A percentile compares a stretch with the other conserved stretches of the same genome.
phyloP scores from a whole-genome alignment of 2,329 filamentous ascomycete genomes.

The Colletotrichum sp. region DNA sequence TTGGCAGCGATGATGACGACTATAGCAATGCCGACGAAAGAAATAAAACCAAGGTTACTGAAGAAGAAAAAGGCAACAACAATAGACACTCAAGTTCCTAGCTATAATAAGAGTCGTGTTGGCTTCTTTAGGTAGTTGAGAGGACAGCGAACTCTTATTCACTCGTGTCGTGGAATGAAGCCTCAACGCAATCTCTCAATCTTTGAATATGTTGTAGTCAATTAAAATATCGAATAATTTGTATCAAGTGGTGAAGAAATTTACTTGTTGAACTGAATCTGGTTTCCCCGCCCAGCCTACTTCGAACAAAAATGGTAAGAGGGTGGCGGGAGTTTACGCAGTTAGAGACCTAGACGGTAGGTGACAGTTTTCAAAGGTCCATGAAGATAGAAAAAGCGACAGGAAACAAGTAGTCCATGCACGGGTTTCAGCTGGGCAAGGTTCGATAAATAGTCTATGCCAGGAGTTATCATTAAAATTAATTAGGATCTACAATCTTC shows the following conservation, averaged over 20 bases:
- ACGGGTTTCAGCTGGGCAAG: not conserved
- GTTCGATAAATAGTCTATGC: not conserved
- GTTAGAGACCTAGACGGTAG: not conserved
- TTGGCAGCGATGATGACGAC: not conserved
- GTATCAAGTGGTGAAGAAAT: not conserved
- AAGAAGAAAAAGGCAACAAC: not conserved
- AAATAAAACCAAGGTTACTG: fast-evolving
- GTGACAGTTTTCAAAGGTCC: not conserved
- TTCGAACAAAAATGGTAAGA: not conserved
- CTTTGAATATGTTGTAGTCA: not conserved
- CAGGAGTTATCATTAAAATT: not conserved
- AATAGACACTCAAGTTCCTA: not conserved
- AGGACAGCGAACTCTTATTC: not conserved
- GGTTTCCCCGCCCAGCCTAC: not conserved
- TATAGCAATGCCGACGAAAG: not conserved
- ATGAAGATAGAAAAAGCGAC: fast-evolving
- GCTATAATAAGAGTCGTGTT: not conserved
- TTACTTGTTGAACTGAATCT: not conserved
- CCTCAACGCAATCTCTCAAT: not conserved
- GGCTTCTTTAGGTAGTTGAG: not conserved
- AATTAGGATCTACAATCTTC: not conserved
- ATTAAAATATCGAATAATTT: not conserved
- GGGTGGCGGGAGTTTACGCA: not conserved
- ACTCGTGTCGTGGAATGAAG: not conserved
- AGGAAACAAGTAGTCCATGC: not conserved